Base-by-base conservation (phyloP, 179 eudicot genomes). In the Monotropa hypopitys region DNA sequence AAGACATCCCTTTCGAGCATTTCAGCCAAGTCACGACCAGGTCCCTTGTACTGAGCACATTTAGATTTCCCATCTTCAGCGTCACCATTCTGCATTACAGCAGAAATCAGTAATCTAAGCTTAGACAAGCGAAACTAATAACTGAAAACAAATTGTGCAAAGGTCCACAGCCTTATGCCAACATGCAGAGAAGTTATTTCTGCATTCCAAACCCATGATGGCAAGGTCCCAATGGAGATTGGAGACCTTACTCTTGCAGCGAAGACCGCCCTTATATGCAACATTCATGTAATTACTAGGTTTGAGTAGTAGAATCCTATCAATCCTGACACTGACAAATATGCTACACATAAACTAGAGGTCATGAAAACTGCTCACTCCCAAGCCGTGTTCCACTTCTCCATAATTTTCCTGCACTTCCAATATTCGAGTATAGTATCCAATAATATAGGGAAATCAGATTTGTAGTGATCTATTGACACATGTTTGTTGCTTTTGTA, bases 1-100 rank as follows among this genome's bases (percentile, higher is more conserved):
- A 95, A 84, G 66, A 95, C 97, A 91, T 95, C 99, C 84, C 99
- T 91, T 84, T 95, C 99, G 83, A 95, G 93, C 99, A 95, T 95
- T 80, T 90, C 99, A 84, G 99, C 99, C 90, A 95, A 85, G 79
- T 95, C 99, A 32, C 75, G 81, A 89, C 93, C 99, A 79, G 99
- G 97, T 61, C 99, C 99, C 79, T 95, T 97, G 61, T 95, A 95
- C 84, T 88, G 91, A 38, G 84, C 92, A 69, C 90, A 85, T 80
- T 91, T 95, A 26, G 92, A 72, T 84, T 89, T 95, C 63, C 97
- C 97, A 62, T 95, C 99, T 88, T 95, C 99, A 84, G 89, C 76
- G 83, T 95, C 99, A 76, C 86, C 92, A 87, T 85, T 90, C 99
- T 95, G 78, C 79, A 65, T 79, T 73, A 56, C 76, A 85, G 71